Percentiles rank a stretch among this genome's conserved stretches.
These are phyloP conservation scores for Pichia sp. DNA, from an alignment of 1,139 yeast species.

Conservation along the genomic window DNA sequence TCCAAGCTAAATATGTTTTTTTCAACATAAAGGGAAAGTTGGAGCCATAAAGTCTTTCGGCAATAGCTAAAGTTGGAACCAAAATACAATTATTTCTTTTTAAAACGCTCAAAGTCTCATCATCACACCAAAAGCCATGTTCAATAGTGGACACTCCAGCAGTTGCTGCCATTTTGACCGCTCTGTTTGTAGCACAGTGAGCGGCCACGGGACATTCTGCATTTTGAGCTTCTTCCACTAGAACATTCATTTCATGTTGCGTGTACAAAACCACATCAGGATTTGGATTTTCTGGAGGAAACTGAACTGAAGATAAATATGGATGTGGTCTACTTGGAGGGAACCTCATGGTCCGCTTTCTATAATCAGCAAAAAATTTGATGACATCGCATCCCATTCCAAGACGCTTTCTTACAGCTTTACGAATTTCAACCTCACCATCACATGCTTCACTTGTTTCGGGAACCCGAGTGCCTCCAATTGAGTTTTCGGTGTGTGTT, in stretches of 20 bases:
- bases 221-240: conserved; percentile 20
- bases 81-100: conserved; percentile 15
- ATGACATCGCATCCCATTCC: conserved; percentile 22
- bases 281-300: conserved; percentile 21
- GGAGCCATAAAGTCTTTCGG: conserved; percentile 17
- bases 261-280: conserved; percentile 21
- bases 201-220: conserved; percentile 22
- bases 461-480: conserved; percentile 20
- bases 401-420: conserved; percentile 20
- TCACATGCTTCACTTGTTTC: conserved; percentile 20
- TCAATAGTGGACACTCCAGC: conserved; percentile 21
- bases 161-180: conserved; percentile 19
- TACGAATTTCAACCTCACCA: conserved; percentile 20
- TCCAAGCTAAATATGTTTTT: conserved; percentile 16
- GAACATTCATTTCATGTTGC: conserved; percentile 20
- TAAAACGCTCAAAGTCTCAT: conserved; percentile 13
- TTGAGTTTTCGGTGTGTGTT: conserved; percentile 18
- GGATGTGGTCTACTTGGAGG: conserved; percentile 23
- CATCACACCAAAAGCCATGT: conserved; percentile 21
- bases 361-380: conserved; percentile 22
- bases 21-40: conserved; percentile 13
- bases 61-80: conserved; percentile 20
- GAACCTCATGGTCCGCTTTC: conserved; percentile 20
- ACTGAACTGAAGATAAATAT: conserved; percentile 18
- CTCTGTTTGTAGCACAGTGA: conserved; percentile 21